Base-by-base conservation (phyloP, 139 green algal genomes). In the Gonium pectorale region DNA sequence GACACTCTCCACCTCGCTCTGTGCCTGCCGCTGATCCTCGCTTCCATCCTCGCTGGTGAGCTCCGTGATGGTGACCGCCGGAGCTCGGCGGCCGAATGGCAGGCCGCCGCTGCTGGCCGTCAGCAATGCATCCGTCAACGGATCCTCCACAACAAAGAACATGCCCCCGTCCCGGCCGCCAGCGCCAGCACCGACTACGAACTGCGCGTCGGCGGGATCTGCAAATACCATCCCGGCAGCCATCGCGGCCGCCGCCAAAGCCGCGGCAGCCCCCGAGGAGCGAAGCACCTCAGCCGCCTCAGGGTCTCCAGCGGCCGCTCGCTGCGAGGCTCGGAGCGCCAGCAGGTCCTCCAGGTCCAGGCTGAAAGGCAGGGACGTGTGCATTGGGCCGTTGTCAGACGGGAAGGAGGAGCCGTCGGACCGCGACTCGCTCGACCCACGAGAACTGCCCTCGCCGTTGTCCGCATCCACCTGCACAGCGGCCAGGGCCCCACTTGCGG, bases 111-210 rank as follows among this genome's bases (percentile, higher is more conserved):
- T 38, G 71, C 51, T 15, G 35, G 13, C 71, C 33, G 33, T 51
- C 33, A 80, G 51, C 35, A 80, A 33, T 37, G 52, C 51, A 21
- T 80, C 72, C 17, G n/a, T n/a, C n/a, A 67, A 35, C 51, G 72
- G 72, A 11, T 80, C 72, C 51, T 80, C 72, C 22, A 80, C 35
- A 51, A 67, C 51, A 22, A 80, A 80, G 11, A 80, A 19, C 49
- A 80, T 3, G 35, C 72, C 72, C 41, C 21, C 52, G n/a, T n/a
- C 31, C 19, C 71, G n/a, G 21, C 44, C 44, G 44, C 8, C 27
- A 15, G n/a, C 69, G 15, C 9, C 44, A 5, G 44, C 44, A 6
- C 29, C n/a, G 60, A n/a, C 60, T n/a, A 40, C 13, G 54, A 21
- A 21, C n/a, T n/a, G n/a, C 31, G 69, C 46, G 46, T 44, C 46